Base-by-base conservation (phyloP, 176 grass and related monocot species). In the Echinochloa phyllopogon region DNA sequence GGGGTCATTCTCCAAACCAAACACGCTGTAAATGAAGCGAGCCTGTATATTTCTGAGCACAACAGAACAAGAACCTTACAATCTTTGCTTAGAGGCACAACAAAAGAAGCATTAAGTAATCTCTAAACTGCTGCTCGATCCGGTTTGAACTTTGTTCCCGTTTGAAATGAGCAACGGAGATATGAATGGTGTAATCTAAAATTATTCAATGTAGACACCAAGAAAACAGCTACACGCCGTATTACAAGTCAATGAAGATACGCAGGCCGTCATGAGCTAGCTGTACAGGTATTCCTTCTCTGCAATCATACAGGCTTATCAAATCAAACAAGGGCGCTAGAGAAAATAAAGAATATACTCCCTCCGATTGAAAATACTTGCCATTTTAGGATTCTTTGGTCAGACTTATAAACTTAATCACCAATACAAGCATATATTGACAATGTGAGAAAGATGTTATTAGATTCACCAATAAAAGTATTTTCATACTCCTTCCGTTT, bases 221-320 rank as follows among this genome's bases (percentile, higher is more conserved):
- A 15, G 10, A 50, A 15, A 23, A 62, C 24, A 13, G 10, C 24
- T 64, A 0, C 2, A 37, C 33, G 12, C 7, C 14, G 8, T 36
- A 38, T 38, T 75, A 75, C 72, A 75, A 38, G 20, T 75, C 27
- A 53, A 75, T 53, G 72, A 20, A 55, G 33, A 75, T 17, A 6
- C 72, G 72, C 72, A 38, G 72, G 8, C 88, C 91, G 65, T 93
- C 91, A 85, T 83, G 85, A 86, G 91, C 88, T 41, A 93, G 85
- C 61, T 90, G 88, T 50, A 88, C 67, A 10, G 85, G 72, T 55
- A 93, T 90, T 79, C 91, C 91, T 90, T 90, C 91, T 82, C 91
- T 93, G 61, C 48, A 75, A 42, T 65, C 53, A 77, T n/a, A 69
- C 70, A 72, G 4, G 51, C 42, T 42, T 20, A 36, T 66, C 16